Base-by-base conservation (phyloP, 257 asterid species). In the Haberlea rhodopensis region DNA sequence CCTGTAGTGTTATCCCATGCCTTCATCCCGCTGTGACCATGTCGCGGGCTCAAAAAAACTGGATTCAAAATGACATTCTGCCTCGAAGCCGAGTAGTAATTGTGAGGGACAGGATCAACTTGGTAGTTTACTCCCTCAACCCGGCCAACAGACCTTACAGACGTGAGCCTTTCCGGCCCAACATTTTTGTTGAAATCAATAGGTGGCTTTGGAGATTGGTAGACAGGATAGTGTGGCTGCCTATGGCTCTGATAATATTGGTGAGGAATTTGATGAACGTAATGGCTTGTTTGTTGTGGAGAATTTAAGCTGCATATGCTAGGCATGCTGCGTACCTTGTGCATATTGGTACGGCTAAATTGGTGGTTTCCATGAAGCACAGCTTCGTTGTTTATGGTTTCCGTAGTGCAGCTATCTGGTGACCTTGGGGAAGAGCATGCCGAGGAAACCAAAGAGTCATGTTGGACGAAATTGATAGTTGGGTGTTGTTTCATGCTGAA, bases 241-340 rank as follows among this genome's bases (percentile, higher is more conserved):
- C 79, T 67, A 6, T 56, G 23, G 49, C 62, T 64, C 10, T 45
- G 72, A 54, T 69, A 65, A 46, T 68, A 70, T 1, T 73, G 83
- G 55, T 78, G 79, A 58, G 60, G 66, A 28, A 54, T 48, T 6
- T 69, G 84, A 22, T 69, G 80, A 18, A 43, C 22, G 3, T 60
- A 65, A 5, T 73, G 68, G 54, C 57, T 34, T 73, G n/a, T 64
- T 22, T 73, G 86, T 7, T 75, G 85, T 34, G 55, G 77, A 26
- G 66, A 60, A 48, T 53, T 75, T 40, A 79, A 75, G 78, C 73
- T 80, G 71, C 78, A 76, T 56, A 90, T 64, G 78, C 70, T 87
- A 9, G 97, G 97, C 4, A 86, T 81, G 57, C 96, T 91, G 26
- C 69, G 84, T 23, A 91, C 90, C 73, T 66, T 85, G 20, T 81